Conservation (phyloP, 352 stramenopile genomes). For the Phytophthora pini region DNA sequence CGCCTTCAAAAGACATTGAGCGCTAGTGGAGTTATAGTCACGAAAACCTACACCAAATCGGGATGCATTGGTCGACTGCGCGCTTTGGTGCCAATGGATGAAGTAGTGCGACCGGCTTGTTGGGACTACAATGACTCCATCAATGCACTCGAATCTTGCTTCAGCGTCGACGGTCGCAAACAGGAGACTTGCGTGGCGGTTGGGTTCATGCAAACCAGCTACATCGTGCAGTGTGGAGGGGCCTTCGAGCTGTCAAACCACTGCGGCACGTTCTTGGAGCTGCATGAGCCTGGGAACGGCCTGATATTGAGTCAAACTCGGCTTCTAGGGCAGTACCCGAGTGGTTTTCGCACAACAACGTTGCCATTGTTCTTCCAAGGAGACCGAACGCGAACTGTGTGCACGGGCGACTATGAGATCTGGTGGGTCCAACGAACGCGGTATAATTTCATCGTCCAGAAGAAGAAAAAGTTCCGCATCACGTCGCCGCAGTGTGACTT, state of each 20-base stretch:
- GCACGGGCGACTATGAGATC: slow-evolving; percentile 79
- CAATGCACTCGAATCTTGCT: slow-evolving; percentile 67
- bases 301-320: slow-evolving; percentile 78
- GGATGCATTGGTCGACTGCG: slow-evolving; percentile 60
- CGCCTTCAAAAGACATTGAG: slow-evolving; percentile 67
- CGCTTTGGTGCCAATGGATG: slow-evolving; percentile 52
- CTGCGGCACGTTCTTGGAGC: slow-evolving; percentile 87
- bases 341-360: slow-evolving; percentile 77
- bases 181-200: slow-evolving; percentile 74
- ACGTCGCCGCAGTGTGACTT: slow-evolving; percentile 76
- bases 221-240: slow-evolving; percentile 79
- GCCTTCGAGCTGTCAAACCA: slow-evolving; percentile 75
- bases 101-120: slow-evolving; percentile 70
- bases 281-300: slow-evolving; percentile 72
- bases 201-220: slow-evolving; percentile 82
- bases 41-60: slow-evolving; percentile 61
- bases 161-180: slow-evolving; percentile 62
- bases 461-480: slow-evolving; percentile 79
- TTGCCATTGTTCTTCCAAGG: slow-evolving; percentile 76
- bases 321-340: slow-evolving; percentile 74
- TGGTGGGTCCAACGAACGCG: slow-evolving; percentile 89
- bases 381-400: slow-evolving; percentile 68
- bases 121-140: slow-evolving; percentile 88
- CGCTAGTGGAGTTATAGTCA: slow-evolving; percentile 44
- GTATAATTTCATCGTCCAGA: slow-evolving; percentile 86